Base-by-base conservation (phyloP, 805 yeast species). In the Candida koratica region DNA sequence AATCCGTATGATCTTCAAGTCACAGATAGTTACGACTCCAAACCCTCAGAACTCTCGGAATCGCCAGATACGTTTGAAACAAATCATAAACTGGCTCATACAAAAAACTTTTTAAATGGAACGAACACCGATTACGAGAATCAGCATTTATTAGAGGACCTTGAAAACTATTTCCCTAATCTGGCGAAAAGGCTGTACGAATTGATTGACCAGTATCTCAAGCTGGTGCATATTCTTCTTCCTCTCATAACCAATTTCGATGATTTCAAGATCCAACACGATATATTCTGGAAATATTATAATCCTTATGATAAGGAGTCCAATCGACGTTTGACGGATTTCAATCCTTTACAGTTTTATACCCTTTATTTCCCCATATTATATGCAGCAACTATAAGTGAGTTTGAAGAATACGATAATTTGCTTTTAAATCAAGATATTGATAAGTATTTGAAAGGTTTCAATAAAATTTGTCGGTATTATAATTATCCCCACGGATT, bases 351-450 rank as follows among this genome's bases (percentile, higher is more conserved):
- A 18, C 68, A 71, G 29, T 76, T 77, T 48, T 68, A 69, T 42
- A 62, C 74, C 6, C 51, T 69, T 1, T 60, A 75, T 37, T 73
- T 74, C 44, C 77, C 82, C 0, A 67, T 77, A 2, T 51, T 75
- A 8, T 77, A 75, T 50, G 81, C 81, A 2, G 70, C 81, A 2
- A 67, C 79, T 1, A 75, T 75, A 20, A 73, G 81, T 8, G 77
- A 75, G 46, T 77, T 72, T 48, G 80, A 76, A 48, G 81, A 76
- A 45, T 68, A 65, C 43, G 75, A 75, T 42, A 69, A 75, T 41
- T 44, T 67, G 12, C 48, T 67, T 14, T 48, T 67, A 33, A 66
- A 67, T 36, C 69, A 69, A 43, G 76, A 73, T 44, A 71, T 76
- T 44, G 70, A 70, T 47, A 64, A 58, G 39, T 76, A 67, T 46